phyloP scores from a whole-genome alignment of 2,329 filamentous ascomycete genomes.

The Neonectria punicea region DNA sequence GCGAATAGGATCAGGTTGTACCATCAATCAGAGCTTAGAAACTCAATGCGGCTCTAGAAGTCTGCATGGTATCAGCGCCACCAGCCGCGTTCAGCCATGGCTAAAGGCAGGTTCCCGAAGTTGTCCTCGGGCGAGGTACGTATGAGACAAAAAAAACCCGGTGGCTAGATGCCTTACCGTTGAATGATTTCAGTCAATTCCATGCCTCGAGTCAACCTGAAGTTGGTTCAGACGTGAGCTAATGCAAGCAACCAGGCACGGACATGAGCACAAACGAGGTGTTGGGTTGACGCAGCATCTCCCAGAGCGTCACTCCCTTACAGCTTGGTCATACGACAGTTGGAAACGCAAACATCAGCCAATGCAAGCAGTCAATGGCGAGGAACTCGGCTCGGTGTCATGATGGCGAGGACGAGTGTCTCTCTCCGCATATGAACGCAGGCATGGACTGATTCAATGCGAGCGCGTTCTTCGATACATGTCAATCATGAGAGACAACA shows the following conservation, averaged over 20 bases:
- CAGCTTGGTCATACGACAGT: conserved; percentile 12
- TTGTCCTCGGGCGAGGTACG: not conserved
- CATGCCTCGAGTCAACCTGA: not conserved
- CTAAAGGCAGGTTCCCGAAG: not conserved
- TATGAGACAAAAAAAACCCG: not conserved
- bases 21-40: conserved; percentile 33
- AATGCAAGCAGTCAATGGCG: not conserved
- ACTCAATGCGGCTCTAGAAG: conserved; percentile 31
- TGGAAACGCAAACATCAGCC: not conserved
- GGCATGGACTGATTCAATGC: conserved; percentile 31
- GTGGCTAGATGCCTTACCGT: not conserved
- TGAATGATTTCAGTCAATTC: not conserved
- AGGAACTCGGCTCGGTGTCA: not conserved
- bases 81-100: conserved; percentile 4
- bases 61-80: not conserved
- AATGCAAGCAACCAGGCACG: not conserved
- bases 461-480: conserved; percentile 22
- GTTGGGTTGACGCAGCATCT: not conserved
- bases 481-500: conserved; percentile 35
- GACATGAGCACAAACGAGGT: not conserved
- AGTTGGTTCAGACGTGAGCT: not conserved
- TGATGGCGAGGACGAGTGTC: conserved; percentile 12
- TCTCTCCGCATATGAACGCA: conserved; percentile 11
- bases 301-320: not conserved
- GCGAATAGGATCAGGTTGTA: conserved; percentile 6